Percentiles rank a stretch among this genome's conserved stretches.
Conservation (phyloP, 805 yeast genomes). For the Cyberlindnera saturnus region DNA sequence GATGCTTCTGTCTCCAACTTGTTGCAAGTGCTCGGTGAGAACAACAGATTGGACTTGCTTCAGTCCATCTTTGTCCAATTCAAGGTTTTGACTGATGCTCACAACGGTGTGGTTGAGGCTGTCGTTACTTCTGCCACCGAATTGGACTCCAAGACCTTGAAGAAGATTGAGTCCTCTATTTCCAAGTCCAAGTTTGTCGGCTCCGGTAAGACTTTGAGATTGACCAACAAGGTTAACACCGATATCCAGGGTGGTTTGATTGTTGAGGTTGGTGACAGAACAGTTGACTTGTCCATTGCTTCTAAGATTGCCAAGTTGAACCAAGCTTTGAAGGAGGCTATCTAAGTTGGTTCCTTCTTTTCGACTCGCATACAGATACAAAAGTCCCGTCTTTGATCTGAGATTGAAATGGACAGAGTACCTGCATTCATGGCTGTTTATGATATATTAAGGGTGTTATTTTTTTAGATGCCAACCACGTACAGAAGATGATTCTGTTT, state of each 20-base stretch:
- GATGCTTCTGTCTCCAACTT: constrained; percentile 76
- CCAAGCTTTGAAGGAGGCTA: constrained; percentile 79
- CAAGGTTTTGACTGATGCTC: constrained; percentile 74
- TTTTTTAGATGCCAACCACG: too few relatives aligned
- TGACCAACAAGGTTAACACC: constrained; percentile 78
- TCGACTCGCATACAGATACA: neutral
- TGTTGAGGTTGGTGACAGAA: constrained; percentile 94
- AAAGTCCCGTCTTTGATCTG: too few relatives aligned
- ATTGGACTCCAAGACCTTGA: constrained; percentile 73
- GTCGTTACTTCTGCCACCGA: constrained; percentile 83
- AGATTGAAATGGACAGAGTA: neutral
- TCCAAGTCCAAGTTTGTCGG: constrained; percentile 78
- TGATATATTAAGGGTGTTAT: neutral
- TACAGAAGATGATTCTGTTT: too few relatives aligned
- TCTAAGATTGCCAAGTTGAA: constrained; percentile 83
- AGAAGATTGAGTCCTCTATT: constrained; percentile 74
- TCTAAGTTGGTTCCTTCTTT: constrained; percentile 37
- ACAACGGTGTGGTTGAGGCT: constrained; percentile 89
- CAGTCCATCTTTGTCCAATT: constrained; percentile 63
- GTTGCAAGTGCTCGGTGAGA: constrained; percentile 80
- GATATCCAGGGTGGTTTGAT: constrained; percentile 93
- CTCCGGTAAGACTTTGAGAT: constrained; percentile 75
- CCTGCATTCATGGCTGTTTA: neutral
- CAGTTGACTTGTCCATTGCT: constrained; percentile 88
- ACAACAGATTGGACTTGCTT: constrained; percentile 83